Base-by-base conservation (phyloP, 805 yeast genomes). In the Candida oleophila region DNA sequence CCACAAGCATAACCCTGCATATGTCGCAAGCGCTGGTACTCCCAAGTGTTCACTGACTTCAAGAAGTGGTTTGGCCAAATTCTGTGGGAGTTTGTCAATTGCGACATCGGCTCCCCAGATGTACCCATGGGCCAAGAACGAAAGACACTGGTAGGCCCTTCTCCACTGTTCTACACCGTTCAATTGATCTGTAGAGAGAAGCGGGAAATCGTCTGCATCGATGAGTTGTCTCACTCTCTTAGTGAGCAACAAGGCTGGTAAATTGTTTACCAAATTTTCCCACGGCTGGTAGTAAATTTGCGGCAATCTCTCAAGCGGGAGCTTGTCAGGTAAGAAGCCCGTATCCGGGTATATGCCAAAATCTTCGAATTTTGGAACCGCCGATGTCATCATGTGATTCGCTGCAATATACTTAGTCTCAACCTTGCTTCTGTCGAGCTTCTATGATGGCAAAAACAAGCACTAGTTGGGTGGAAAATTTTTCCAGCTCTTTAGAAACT, bases 1-100 rank as follows among this genome's bases (percentile, higher is more conserved):
- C 97, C 97, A 91, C 41, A 91, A 77, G 52, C 94, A 82, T 51
- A 89, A 69, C 1, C 92, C 87, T 3, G 97, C 89, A 62, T 89
- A 92, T 0, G 97, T 88, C 12, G 89, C 91, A 22, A 91, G 65
- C 0, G 97, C 96, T 1, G 96, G 96, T 14, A 91, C 69, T 19
- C 86, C 83, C 50, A 92, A 73, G 25, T 70, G 56, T 2, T 80
- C 78, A 5, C 87, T 68, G 0, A 82, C 79, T 40, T 66, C 67
- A 2, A 87, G 52, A 68, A 89, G 76, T 0, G 98, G 97, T 43
- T 71, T 65, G 1, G 96, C 85, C 19, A 91, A 57, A 50, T 79
- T 81, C 41, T 61, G 66, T 0, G 97, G 97, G 14, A 92, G 64
- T 37, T 65, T 70, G 49, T 85, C 83, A 11, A 68, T 64, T 15